phyloP scores from a whole-genome alignment of 768 basidiomycete genomes.

The Kwoniella botswanensis region DNA sequence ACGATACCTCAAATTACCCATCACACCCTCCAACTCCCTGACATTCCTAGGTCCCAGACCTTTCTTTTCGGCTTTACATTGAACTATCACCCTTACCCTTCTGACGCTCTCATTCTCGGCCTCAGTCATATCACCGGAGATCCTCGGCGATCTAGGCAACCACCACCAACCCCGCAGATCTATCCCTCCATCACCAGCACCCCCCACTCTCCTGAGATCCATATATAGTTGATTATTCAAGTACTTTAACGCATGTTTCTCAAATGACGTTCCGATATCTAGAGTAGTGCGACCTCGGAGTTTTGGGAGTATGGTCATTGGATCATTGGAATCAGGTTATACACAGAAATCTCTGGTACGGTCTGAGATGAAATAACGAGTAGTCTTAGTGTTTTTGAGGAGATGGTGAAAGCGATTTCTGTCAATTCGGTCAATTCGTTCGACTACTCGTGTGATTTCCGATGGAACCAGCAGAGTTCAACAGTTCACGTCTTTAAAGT shows the following conservation, averaged over 20 bases:
- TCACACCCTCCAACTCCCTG: constrained; percentile 89
- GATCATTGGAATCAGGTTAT: not conserved
- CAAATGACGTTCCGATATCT: constrained; percentile 75
- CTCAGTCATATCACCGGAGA: no score
- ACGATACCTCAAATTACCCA: constrained; percentile 20
- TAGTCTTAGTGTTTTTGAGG: not conserved
- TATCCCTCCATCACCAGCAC: constrained; percentile 86
- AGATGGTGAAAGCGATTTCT: not conserved
- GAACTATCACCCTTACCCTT: constrained; percentile 75
- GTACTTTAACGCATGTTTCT: constrained; percentile 68
- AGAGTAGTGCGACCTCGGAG: constrained; percentile 60
- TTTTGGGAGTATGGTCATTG: constrained; percentile 8
- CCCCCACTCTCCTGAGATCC: constrained; percentile 77
- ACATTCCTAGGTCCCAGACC: constrained; percentile 78
- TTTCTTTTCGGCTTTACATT: constrained; percentile 90
- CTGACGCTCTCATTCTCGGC: not conserved
- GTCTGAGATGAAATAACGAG: no score
- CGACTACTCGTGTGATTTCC: no score
- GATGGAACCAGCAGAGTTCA: no score
- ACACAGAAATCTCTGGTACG: no score
- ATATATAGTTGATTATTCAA: constrained; percentile 74
- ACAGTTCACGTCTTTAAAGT: no score
- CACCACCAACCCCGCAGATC: constrained; percentile 95
- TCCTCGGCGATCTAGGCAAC: constrained; percentile 63
- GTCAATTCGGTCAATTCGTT: no score